Base-by-base conservation (phyloP, 768 basidiomycete species). In the Lepiota brunneoincarnata region DNA sequence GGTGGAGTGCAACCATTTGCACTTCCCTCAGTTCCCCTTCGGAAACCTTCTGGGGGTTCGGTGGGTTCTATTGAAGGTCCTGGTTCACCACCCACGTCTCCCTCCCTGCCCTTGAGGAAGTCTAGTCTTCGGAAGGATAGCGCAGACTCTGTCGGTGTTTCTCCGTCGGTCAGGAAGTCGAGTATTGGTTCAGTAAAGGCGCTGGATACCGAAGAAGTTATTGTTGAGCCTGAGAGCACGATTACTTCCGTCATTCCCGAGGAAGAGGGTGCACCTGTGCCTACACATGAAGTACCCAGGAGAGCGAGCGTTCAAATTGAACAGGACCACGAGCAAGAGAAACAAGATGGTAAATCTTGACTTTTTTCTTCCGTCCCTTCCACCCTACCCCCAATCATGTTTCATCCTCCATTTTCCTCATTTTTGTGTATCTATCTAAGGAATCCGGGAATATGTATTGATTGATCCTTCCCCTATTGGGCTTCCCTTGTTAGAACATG, bases 1-100 rank as follows among this genome's bases (percentile, higher is more conserved):
- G 88, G 86, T 14, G 88, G 80, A n/a, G 70, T 86, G 59, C 86
- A 85, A 59, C 81, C 85, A 2, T 76, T 85, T 49, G 69, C 73
- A 6, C 67, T 72, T 12, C 73, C 63, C 24, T 46, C 58, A 18
- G 20, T 44, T 14, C 67, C 71, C 21, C 64, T 60, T 4, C 64
- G 60, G 12, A 66, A 51, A 31, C 51, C 55, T 43, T 63, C 52
- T 49, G 56, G 55, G 53, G 43, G 55, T n/a, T 52, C 55, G 15
- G 51, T 52, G 34, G 35, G 55, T 15, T 55, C 57, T 23, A 23
- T 34, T 23, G 49, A 49, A 28, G 38, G 39, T n/a, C 3, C 39
- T n/a, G 9, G 35, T 10, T 51, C 55, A 3, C 55, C 52, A 2
- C 49, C 55, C 12, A 28, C 51, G 6, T 54, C 57, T 6, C 52